Evolutionary conservation across 106 monocot species (phyloP), one percentile per base, ranked within the genome.

Genomic region (Iris macrosiphon): DNA sequence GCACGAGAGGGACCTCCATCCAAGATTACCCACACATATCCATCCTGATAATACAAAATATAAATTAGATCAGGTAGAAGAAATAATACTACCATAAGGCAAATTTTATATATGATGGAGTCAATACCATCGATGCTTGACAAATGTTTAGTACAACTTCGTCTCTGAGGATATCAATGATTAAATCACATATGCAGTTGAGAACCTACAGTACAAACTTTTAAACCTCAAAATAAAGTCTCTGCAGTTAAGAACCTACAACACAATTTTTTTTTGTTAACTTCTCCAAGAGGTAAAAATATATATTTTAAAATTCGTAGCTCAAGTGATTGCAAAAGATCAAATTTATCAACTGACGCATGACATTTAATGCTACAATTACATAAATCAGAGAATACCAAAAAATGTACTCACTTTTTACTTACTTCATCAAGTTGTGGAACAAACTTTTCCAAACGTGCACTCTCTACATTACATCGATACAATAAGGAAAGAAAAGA

Each of bases 1-100:
- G 49, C 83, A 54, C 88, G 76, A 26, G 73, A 73, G 40, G 88
- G 88, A 16, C 88, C 88, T 61, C 88, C 88, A 79, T 89, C 83
- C 60, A 83, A 71, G 30, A 89, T 28, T 27, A 80, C 61, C 88
- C 88, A 80, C 40, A 68, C 59, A 76, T 58, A 80, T 0, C 63
- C 79, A 33, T 79, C 79, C 88, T 89, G 45, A 30, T 47, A 21
- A 30, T 34, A 15, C 26, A 19, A 64, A 74, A 68, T 26, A 71
- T 22, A 46, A 59, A 23, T 6, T 14, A 35, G n/a, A 34, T 57
- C 25, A 65, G 28, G 13, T 30, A 18, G 49, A 57, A 47, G 11
- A 31, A 55, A 27, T 13, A 27, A 57, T 35, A 51, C 20, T 20
- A 49, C 49, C 33, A 62, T 21, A 5, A 37, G 7, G 9, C 15